Evolutionary conservation across 495 filamentous ascomycete species (phyloP).

Genomic region (Barbatosphaeria neglecta): DNA sequence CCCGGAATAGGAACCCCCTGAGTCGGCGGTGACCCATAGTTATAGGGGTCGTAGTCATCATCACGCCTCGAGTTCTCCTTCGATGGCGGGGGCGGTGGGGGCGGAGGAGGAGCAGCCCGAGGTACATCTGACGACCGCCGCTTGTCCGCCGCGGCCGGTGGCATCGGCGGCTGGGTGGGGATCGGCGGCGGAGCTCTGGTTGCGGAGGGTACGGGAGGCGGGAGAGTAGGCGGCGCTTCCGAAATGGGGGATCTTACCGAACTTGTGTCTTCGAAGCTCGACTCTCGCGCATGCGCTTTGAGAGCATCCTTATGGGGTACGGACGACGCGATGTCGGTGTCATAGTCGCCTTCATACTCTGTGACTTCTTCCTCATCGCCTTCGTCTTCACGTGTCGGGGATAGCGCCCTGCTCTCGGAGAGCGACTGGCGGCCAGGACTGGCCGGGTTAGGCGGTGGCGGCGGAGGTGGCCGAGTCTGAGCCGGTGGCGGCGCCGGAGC

Average conservation of each 20-base stretch:
- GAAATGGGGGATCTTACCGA: constrained; percentile 35
- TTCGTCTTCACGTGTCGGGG: constrained; percentile 37
- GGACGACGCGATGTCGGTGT: constrained; percentile 89
- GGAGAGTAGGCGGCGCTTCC: constrained; percentile 28
- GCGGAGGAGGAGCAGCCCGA: constrained; percentile 57
- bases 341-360: constrained; percentile 96
- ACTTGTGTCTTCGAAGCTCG: constrained; percentile 48
- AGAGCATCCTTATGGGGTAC: constrained; percentile 85
- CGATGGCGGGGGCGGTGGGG: constrained; percentile 44
- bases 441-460: constrained; percentile 61
- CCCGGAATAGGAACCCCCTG: constrained; percentile 12
- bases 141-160: constrained; percentile 22
- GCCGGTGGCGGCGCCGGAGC: constrained; percentile 39
- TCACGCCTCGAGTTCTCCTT: constrained; percentile 40
- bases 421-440: constrained; percentile 50
- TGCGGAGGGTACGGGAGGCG: constrained; percentile 33
- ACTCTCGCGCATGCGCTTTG: constrained; percentile 67
- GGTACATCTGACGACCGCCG: constrained; percentile 54
- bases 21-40: constrained; percentile 39
- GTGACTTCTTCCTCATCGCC: constrained; percentile 71
- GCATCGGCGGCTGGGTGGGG: constrained; percentile 45
- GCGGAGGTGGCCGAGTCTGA: constrained; percentile 62
- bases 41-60: constrained; percentile 67
- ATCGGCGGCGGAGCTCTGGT: constrained; percentile 45
- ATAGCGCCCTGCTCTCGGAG: constrained; percentile 32